Evolutionary conservation across 2,329 filamentous ascomycete genomes (phyloP), one percentile per base, ranked within the genome.

Genomic region (Immersiporthe knoxdaviesiana): DNA sequence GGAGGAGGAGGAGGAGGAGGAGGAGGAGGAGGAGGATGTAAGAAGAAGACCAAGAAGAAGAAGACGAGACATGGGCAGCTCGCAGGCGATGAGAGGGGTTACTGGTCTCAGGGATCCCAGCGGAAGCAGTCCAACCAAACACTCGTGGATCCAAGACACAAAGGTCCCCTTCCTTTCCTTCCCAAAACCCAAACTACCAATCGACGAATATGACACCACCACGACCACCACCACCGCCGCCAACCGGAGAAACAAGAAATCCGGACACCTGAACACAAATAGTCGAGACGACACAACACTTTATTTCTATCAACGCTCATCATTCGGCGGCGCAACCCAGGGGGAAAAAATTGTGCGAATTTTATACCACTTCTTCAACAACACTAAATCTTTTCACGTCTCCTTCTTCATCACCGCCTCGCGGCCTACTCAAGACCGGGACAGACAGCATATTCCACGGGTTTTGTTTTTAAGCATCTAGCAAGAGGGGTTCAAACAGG

Each of bases 331-430:
- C 69, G 69, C 66, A 71, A 68, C 4, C 58, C 63, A 64, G 64
- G 39, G 24, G 52, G 63, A 59, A 66, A 69, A 71, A 64, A 37
- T 63, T 60, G 66, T 61, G 52, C 47, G 30, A 21, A 12, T 47
- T 65, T 32, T 65, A 68, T 69, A 69, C 59, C 63, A 68, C 69
- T 63, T 58, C n/a, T n/a, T n/a, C 59, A 44, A 58, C 69, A 69
- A 69, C 61, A 66, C 58, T 59, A 66, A 69, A 65, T 58, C 56
- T 59, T 61, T 68, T 50, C n/a, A 56, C 41, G 50, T 63, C 63
- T 54, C 69, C 56, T 64, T 63, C 44, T 58, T 59, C 59, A 60
- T 70, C 35, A 60, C 56, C n/a, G n/a, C 32, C 21, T 35, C 52
- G 37, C 37, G 64, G 54, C 52, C 47, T n/a, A 63, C 54, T 52